These are phyloP conservation scores for Colletotrichum sidae DNA, from an alignment of 2,329 filamentous ascomycete species.

Conservation along the genomic window DNA sequence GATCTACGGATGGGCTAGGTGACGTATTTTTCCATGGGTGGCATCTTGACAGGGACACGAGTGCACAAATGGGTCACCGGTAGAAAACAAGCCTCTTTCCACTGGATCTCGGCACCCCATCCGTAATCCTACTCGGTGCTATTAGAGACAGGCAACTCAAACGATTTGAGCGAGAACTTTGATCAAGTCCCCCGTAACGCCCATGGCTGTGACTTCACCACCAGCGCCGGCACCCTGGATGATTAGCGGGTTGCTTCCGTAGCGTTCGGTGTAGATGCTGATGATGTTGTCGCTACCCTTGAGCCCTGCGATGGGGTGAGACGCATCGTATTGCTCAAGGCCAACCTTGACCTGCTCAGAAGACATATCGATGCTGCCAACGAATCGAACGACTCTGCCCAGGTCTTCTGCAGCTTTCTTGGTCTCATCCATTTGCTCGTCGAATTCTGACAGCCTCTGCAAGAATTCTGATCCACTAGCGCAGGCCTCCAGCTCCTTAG, in stretches of 20 bases:
- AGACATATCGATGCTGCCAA: constrained; percentile 91
- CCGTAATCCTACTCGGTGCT: no score
- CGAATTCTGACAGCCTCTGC: constrained; percentile 81
- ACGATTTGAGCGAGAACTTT: constrained; percentile 84
- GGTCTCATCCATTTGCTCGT: constrained; percentile 88
- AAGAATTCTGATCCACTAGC: constrained; percentile 88
- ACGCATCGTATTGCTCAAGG: constrained; percentile 87
- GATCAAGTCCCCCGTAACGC: constrained; percentile 91
- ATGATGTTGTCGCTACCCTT: constrained; percentile 99
- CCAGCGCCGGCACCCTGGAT: constrained; percentile 95
- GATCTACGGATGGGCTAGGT: constrained; percentile 30
- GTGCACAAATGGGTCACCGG: no score
- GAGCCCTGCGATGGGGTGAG: constrained; percentile 90
- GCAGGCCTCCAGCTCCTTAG: constrained; percentile 83
- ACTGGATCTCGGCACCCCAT: no score
- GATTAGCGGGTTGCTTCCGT: constrained; percentile 90
- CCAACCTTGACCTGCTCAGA: constrained; percentile 89
- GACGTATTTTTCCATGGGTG: not conserved
- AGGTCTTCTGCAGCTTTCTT: constrained; percentile 87
- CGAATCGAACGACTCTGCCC: constrained; percentile 93
- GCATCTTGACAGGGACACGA: not conserved
- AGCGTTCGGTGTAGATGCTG: constrained; percentile 96
- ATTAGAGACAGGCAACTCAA: constrained; percentile 40
- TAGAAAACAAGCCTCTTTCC: no score
- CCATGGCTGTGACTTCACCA: constrained; percentile 97